phyloP scores from a whole-genome alignment of 371 early-diverging fungal genomes.

The Dichotomocladium elegans region DNA sequence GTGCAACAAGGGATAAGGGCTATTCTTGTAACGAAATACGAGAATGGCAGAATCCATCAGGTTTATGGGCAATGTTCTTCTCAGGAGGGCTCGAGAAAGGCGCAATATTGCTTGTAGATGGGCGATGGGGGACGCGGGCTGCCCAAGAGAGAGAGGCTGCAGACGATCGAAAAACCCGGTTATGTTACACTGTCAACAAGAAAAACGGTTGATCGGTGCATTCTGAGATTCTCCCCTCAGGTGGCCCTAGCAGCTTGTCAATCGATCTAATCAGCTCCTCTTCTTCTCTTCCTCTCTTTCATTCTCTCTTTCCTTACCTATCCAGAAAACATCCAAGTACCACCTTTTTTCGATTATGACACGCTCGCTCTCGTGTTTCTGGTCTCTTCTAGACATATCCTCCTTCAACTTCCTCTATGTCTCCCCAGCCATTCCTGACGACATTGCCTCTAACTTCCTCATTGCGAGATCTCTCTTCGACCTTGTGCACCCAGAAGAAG shows the following conservation, averaged over 20 bases:
- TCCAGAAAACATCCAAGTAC: background rate
- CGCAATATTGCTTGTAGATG: too few species aligned
- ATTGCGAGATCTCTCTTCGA: constrained; percentile 49
- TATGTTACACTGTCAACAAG: constrained; percentile 11
- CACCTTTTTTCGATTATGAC: constrained; percentile 4
- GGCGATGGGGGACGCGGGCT: too few species aligned
- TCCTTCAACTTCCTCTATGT: constrained; percentile 22
- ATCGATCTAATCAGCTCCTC: constrained; percentile 9
- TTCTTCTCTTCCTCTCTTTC: constrained; percentile 5
- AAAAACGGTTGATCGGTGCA: constrained; percentile 9
- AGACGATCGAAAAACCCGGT: background rate
- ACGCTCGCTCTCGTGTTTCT: constrained; percentile 20
- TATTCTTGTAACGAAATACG: too few species aligned
- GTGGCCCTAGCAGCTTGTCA: constrained; percentile 7
- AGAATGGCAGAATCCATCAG: too few species aligned
- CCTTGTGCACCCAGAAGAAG: constrained; percentile 61
- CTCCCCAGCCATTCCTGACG: constrained; percentile 12
- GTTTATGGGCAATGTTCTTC: too few species aligned
- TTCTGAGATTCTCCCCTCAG: constrained; percentile 1
- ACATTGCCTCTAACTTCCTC: constrained; percentile 3
- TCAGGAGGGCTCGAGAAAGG: too few species aligned
- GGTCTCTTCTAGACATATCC: constrained; percentile 25
- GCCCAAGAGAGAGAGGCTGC: too few species aligned
- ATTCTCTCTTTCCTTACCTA: constrained; percentile 7
- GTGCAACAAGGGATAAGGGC: constrained; percentile 4